Conservation (phyloP, 2,329 filamentous ascomycete genomes). For the Microdochium trichocladiopsis region DNA sequence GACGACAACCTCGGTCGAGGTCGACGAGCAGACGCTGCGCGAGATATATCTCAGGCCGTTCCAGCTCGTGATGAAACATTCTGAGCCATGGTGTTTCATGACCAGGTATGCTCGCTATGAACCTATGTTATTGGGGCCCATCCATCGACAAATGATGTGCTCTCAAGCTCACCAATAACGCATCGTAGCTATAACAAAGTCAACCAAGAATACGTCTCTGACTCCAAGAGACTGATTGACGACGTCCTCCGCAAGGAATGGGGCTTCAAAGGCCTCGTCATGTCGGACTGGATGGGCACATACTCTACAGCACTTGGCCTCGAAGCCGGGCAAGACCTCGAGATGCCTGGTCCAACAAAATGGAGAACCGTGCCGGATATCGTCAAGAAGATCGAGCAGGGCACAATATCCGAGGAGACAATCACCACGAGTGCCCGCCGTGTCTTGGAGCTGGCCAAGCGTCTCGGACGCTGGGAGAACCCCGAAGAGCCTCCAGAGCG, state of each 20-base stretch:
- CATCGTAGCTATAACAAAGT: slow-evolving; percentile 48
- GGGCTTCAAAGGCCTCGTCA: slow-evolving; percentile 40
- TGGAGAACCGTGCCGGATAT: background rate
- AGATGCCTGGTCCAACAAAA: slow-evolving; percentile 28
- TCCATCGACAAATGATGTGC: too few relatives aligned
- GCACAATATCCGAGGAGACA: background rate
- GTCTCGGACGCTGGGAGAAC: background rate
- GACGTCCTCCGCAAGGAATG: slow-evolving; percentile 54
- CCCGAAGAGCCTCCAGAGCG: slow-evolving; percentile 40
- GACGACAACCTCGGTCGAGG: slow-evolving; percentile 55
- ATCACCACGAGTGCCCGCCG: background rate
- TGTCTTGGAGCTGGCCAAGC: background rate
- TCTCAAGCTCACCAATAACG: background rate
- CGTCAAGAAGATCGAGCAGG: background rate
- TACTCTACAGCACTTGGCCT: slow-evolving; percentile 26
- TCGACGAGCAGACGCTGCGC: slow-evolving; percentile 57
- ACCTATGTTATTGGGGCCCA: too few relatives aligned
- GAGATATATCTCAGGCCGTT: slow-evolving; percentile 71
- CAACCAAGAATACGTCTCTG: slow-evolving; percentile 55
- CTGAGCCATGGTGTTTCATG: slow-evolving; percentile 59
- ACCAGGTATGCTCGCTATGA: slow-evolving; percentile 31
- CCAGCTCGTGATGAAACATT: slow-evolving; percentile 53
- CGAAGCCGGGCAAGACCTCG: slow-evolving; percentile 31
- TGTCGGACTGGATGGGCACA: slow-evolving; percentile 31
- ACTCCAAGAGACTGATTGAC: slow-evolving; percentile 47